Percentiles rank a stretch among this genome's conserved stretches.
These are phyloP conservation scores for Coniochaeta pulveracea DNA, from an alignment of 2,329 filamentous ascomycete genomes.

Conservation along the genomic window DNA sequence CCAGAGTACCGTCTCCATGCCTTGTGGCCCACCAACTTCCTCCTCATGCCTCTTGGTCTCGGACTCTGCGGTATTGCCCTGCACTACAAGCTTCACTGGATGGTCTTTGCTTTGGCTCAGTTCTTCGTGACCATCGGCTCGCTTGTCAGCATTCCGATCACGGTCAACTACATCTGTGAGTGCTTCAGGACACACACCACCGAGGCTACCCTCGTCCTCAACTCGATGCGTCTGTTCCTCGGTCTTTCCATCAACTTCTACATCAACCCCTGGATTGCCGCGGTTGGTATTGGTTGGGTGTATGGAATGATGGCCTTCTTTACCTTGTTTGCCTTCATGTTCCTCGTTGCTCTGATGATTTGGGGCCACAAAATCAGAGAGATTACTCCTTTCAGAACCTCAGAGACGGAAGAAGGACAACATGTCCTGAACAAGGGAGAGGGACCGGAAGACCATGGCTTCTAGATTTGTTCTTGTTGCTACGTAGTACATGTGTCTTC, in stretches of 20 bases:
- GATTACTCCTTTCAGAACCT: slow-evolving; percentile 8
- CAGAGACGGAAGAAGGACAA: slow-evolving; percentile 9
- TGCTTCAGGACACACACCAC: slow-evolving; percentile 22
- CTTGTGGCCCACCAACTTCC: slow-evolving; percentile 17
- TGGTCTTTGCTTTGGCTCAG: slow-evolving; percentile 25
- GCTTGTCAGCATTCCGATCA: slow-evolving; percentile 18
- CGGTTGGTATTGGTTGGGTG: slow-evolving; percentile 24
- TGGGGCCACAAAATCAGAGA: slow-evolving; percentile 14
- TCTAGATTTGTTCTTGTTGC: too few species aligned
- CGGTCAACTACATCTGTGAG: slow-evolving; percentile 19
- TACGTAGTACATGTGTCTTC: too few species aligned
- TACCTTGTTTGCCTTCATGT: slow-evolving; percentile 13
- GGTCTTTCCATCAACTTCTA: slow-evolving; percentile 27
- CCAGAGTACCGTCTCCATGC: slow-evolving; percentile 25
- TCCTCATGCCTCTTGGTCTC: slow-evolving; percentile 20
- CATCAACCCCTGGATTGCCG: slow-evolving; percentile 22
- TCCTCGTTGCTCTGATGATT: slow-evolving; percentile 16
- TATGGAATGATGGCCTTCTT: slow-evolving; percentile 29
- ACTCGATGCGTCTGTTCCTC: slow-evolving; percentile 22
- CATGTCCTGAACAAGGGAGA: slow-evolving; percentile 5
- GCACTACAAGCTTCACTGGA: slow-evolving; percentile 27
- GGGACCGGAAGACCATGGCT: slow-evolving; percentile 4
- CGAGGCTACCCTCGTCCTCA: slow-evolving; percentile 22
- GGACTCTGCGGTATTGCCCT: slow-evolving; percentile 25
- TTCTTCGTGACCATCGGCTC: slow-evolving; percentile 26